These are phyloP conservation scores for Xylariomycetidae sp. DNA, from an alignment of 2,329 filamentous ascomycete species.

Conservation along the genomic window DNA sequence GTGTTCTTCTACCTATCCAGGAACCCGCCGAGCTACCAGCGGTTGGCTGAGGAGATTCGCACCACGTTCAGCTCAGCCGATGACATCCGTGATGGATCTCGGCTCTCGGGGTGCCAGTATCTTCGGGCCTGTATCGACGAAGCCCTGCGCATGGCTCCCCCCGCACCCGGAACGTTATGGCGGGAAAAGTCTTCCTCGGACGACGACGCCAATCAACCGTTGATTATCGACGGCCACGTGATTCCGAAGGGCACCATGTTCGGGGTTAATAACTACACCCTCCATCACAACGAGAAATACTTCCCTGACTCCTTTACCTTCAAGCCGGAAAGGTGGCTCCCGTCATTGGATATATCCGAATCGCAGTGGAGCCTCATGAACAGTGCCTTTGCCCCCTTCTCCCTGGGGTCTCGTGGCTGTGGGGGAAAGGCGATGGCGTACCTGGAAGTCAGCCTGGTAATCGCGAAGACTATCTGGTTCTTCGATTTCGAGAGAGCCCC, in stretches of 20 bases:
- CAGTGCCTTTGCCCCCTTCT: constrained; percentile 30
- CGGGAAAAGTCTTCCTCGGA: constrained; percentile 5
- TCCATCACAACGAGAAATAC: constrained; percentile 10
- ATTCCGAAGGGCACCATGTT: constrained; percentile 8
- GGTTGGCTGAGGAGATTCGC: constrained; percentile 9
- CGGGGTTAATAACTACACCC: constrained; percentile 8
- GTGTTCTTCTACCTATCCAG: constrained; percentile 18
- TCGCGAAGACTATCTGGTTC: constrained; percentile 35
- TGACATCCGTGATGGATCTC: constrained; percentile 5
- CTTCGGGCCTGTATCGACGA: constrained; percentile 10
- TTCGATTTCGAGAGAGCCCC: constrained; percentile 29
- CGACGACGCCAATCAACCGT: not conserved
- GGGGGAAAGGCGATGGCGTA: constrained; percentile 43
- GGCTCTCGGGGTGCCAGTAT: constrained; percentile 6
- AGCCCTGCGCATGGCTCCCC: constrained; percentile 5
- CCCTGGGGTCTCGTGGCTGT: constrained; percentile 30
- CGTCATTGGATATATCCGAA: not conserved
- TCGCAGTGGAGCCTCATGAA: constrained; percentile 12
- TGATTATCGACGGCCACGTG: constrained; percentile 7
- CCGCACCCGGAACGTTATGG: constrained; percentile 4
- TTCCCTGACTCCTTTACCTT: constrained; percentile 8
- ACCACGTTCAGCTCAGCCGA: constrained; percentile 1
- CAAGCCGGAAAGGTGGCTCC: constrained; percentile 15
- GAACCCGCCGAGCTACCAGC: constrained; percentile 7
- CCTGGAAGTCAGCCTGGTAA: constrained; percentile 36